Evolutionary conservation across 108 stramenopile genomes (phyloP).

Genomic region (Conticribra guillardii): DNA sequence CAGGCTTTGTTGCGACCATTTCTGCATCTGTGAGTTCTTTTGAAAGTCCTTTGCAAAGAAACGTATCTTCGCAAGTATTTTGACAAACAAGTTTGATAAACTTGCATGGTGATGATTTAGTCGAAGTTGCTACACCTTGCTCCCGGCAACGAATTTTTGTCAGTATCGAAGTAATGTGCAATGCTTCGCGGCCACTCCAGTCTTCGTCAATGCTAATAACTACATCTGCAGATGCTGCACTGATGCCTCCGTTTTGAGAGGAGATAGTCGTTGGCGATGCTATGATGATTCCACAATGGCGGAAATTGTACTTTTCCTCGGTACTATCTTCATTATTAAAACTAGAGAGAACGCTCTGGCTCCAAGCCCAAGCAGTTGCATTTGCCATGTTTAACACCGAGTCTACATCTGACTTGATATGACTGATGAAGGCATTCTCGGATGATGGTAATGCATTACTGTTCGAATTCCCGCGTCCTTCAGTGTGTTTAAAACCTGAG

Average conservation of each 20-base stretch:
- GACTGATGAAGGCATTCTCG: too few relatives aligned
- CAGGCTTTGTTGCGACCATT: background rate
- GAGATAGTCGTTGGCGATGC: slow-evolving; percentile 63
- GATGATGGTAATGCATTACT: background rate
- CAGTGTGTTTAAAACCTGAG: background rate
- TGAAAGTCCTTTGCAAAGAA: slow-evolving; percentile 35
- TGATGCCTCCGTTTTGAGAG: slow-evolving; percentile 61
- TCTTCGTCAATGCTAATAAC: slow-evolving; percentile 86
- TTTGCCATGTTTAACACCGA: too few relatives aligned
- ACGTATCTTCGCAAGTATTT: slow-evolving; percentile 62
- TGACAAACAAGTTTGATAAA: slow-evolving; percentile 66
- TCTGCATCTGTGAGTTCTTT: slow-evolving; percentile 25
- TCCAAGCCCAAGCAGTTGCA: slow-evolving; percentile 53
- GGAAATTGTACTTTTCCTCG: background rate
- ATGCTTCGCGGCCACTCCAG: slow-evolving; percentile 77
- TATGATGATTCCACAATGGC: slow-evolving; percentile 49
- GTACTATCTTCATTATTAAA: slow-evolving; percentile 40
- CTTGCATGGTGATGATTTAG: slow-evolving; percentile 21
- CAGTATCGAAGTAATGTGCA: slow-evolving; percentile 47
- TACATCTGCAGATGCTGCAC: slow-evolving; percentile 62
- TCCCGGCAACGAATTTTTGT: slow-evolving; percentile 26
- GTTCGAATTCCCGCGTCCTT: background rate
- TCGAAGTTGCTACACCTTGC: background rate
- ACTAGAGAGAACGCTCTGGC: slow-evolving; percentile 53
- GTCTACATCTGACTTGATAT: too few relatives aligned